phyloP scores from a whole-genome alignment of 768 basidiomycete genomes.

The Coprinopsis strossmayeri region DNA sequence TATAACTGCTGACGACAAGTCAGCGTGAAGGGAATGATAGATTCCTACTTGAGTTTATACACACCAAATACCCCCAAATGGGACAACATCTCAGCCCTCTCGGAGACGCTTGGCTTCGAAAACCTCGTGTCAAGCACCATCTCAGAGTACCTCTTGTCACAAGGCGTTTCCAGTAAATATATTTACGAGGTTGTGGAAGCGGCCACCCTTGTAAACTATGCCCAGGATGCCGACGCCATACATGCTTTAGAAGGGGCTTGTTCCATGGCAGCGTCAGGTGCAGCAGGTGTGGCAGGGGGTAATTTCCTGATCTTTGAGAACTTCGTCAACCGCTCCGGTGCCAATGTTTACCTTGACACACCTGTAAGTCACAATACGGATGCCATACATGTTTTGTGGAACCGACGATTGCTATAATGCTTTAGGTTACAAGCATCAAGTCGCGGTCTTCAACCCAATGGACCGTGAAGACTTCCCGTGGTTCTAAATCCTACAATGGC shows the following conservation, averaged over 20 bases:
- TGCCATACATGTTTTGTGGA: not conserved
- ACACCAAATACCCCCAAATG: constrained; percentile 47
- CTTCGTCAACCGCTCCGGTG: constrained; percentile 66
- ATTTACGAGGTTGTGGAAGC: constrained; percentile 72
- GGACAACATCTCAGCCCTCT: constrained; percentile 53
- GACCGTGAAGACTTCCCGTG: constrained; percentile 43
- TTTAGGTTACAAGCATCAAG: constrained; percentile 48
- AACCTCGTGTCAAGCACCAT: constrained; percentile 44
- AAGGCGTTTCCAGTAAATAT: constrained; percentile 54
- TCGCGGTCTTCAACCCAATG: constrained; percentile 37
- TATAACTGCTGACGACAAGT: not conserved
- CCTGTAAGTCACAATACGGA: constrained; percentile 35
- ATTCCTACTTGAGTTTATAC: constrained; percentile 53
- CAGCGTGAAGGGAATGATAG: constrained; percentile 52
- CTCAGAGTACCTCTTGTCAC: constrained; percentile 45
- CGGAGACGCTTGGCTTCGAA: constrained; percentile 45
- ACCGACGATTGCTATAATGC: not conserved
- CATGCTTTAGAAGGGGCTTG: constrained; percentile 71
- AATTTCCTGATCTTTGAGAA: constrained; percentile 82
- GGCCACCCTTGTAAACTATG: constrained; percentile 80
- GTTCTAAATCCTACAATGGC: constrained; percentile 52
- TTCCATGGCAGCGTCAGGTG: constrained; percentile 68
- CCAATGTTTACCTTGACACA: constrained; percentile 66
- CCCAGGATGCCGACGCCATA: constrained; percentile 65
- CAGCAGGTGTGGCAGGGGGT: constrained; percentile 64